A percentile compares a stretch with the other conserved stretches of the same genome.
phyloP scores from a whole-genome alignment of 805 yeast species.

The Starmera caribaea region DNA sequence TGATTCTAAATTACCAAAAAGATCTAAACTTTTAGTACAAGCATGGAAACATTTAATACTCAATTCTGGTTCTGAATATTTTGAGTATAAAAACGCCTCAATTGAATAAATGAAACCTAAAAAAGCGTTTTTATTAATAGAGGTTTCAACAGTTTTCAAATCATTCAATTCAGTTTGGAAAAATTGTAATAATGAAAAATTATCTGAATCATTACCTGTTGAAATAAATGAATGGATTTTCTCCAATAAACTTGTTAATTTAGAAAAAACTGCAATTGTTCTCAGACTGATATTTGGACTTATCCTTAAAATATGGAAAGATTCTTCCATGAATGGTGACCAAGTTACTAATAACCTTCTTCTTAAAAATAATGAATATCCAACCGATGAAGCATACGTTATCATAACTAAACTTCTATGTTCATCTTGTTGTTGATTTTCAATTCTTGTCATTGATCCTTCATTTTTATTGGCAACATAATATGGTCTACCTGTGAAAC shows the following conservation, averaged over 20 bases:
- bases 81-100: conserved; percentile 17
- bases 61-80: conserved; percentile 7
- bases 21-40: conserved; percentile 9
- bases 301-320: conserved; percentile 39
- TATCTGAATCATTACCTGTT: conserved; percentile 7
- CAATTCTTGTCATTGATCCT: conserved; percentile 28
- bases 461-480: conserved; percentile 31
- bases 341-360: conserved; percentile 54
- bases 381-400: conserved; percentile 52
- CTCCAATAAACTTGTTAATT: conserved; percentile 52
- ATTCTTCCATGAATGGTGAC: conserved; percentile 51
- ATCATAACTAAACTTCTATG: conserved; percentile 43
- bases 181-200: conserved; percentile 8
- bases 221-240: conserved; percentile 26
- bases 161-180: conserved; percentile 10
- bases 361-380: conserved; percentile 55
- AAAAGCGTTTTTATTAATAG: conserved; percentile 6
- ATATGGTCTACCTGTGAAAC: conserved; percentile 48
- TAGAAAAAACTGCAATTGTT: conserved; percentile 46
- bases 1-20: conserved; percentile 8
- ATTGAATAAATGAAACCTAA: conserved; percentile 14
- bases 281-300: conserved; percentile 22
- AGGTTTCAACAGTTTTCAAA: conserved; percentile 3
- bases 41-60: conserved; percentile 14
- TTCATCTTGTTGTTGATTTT: conserved; percentile 33